phyloP scores from a whole-genome alignment of 176 grass and related monocot species.

The Stipa capillata region DNA sequence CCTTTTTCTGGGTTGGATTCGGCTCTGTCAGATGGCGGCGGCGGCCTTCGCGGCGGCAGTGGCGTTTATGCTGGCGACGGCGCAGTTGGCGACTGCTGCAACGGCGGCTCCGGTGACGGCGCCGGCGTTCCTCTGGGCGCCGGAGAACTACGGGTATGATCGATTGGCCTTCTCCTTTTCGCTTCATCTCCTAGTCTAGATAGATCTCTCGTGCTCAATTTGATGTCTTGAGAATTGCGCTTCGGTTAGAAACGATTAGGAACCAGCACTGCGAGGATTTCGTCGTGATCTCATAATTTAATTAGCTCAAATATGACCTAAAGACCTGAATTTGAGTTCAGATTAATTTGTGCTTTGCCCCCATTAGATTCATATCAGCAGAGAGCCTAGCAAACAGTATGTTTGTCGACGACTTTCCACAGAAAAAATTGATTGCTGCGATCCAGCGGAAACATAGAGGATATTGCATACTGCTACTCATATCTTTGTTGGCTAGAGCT shows the following conservation, averaged over 20 bases:
- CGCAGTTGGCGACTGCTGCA: neutral
- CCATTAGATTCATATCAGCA: neutral
- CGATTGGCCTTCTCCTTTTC: neutral
- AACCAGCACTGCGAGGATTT: neutral
- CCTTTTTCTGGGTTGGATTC: neutral
- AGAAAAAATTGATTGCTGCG: neutral
- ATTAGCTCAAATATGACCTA: neutral
- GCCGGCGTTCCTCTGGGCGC: neutral
- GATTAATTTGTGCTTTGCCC: neutral
- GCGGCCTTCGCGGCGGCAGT: neutral
- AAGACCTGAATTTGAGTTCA: neutral
- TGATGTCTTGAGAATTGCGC: neutral
- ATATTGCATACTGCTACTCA: too few species aligned
- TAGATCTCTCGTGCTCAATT: neutral
- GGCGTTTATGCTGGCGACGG: neutral
- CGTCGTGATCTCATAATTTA: neutral
- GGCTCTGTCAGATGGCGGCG: neutral
- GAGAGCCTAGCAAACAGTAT: neutral
- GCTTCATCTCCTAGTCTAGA: neutral
- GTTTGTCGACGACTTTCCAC: too few species aligned
- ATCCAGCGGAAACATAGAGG: neutral
- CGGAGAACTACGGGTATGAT: neutral
- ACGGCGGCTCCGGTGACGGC: neutral
- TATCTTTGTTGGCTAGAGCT: too few species aligned
- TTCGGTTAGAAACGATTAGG: neutral